These are phyloP conservation scores for Suillus fuscotomentosus DNA, from an alignment of 768 basidiomycete species.

Conservation along the genomic window DNA sequence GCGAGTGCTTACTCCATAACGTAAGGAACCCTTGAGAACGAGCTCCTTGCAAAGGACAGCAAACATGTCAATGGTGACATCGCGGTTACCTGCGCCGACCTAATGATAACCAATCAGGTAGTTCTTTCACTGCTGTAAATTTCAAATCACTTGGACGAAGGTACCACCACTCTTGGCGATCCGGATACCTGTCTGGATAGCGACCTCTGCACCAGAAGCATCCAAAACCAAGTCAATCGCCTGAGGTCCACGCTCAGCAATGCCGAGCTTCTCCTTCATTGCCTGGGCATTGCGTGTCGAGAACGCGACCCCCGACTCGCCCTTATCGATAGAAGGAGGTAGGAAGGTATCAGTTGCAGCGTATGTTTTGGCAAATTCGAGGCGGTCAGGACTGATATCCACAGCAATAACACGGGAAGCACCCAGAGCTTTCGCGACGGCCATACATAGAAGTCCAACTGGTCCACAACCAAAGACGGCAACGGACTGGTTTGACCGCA, in stretches of 20 bases:
- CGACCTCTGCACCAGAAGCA: slow-evolving; percentile 89
- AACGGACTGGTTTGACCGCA: slow-evolving; percentile 74
- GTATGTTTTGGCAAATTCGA: slow-evolving; percentile 84
- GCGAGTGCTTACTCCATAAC: slow-evolving; percentile 61
- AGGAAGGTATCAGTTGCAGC: slow-evolving; percentile 76
- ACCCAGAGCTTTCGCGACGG: slow-evolving; percentile 92
- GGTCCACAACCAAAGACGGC: slow-evolving; percentile 92
- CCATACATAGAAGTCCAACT: slow-evolving; percentile 87
- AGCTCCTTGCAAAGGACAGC: slow-evolving; percentile 76
- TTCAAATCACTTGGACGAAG: slow-evolving; percentile 55
- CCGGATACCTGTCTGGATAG: slow-evolving; percentile 82
- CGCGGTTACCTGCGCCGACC: slow-evolving; percentile 84
- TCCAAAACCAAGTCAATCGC: slow-evolving; percentile 88
- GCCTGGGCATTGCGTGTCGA: slow-evolving; percentile 67
- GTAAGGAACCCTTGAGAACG: slow-evolving; percentile 83
- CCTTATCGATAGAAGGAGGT: slow-evolving; percentile 55
- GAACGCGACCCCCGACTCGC: slow-evolving; percentile 68
- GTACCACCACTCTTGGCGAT: slow-evolving; percentile 76
- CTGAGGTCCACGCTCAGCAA: slow-evolving; percentile 66
- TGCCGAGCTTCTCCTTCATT: slow-evolving; percentile 63
- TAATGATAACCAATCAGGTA: slow-evolving; percentile 25
- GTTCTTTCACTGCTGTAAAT: background rate
- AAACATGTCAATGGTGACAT: slow-evolving; percentile 72
- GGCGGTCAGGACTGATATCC: slow-evolving; percentile 71
- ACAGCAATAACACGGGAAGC: slow-evolving; percentile 83